Evolutionary conservation across 2,329 filamentous ascomycete species (phyloP).

Genomic region (Scolecobasidium constrictum): DNA sequence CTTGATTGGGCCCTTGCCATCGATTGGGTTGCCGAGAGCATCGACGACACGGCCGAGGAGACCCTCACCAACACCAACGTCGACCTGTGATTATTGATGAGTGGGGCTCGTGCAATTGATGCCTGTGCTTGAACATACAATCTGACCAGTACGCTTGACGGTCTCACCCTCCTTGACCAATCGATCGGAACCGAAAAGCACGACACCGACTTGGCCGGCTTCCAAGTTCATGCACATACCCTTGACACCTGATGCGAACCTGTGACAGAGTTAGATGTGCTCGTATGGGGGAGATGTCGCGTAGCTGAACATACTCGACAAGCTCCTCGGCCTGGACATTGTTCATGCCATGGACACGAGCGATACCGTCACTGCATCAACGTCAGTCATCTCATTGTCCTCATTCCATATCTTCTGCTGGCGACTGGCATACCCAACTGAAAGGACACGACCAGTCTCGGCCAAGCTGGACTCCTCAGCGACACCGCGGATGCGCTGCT

Average conservation of each 20-base stretch:
- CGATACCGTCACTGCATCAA: slow-evolving; percentile 88
- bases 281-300: slow-evolving; percentile 24
- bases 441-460: slow-evolving; percentile 97
- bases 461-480: slow-evolving; percentile 93
- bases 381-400: slow-evolving; percentile 6
- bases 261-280: slow-evolving; percentile 29
- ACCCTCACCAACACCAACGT: slow-evolving; percentile 86
- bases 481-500: slow-evolving; percentile 97
- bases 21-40: slow-evolving; percentile 97
- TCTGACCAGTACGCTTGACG: slow-evolving; percentile 98
- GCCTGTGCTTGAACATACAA: slow-evolving; percentile 53
- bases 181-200: slow-evolving; percentile 99
- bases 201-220: slow-evolving; percentile 99
- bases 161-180: slow-evolving; percentile 98
- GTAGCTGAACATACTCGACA: slow-evolving; percentile 98
- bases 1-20: slow-evolving; percentile 96
- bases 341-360: slow-evolving; percentile 98
- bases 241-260: slow-evolving; percentile 99
- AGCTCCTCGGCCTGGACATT: slow-evolving; percentile 99
- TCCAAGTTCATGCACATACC: slow-evolving; percentile 99
- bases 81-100: slow-evolving; percentile 53
- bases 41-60: slow-evolving; percentile 97
- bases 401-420: slow-evolving; percentile 17
- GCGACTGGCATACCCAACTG: slow-evolving; percentile 74
- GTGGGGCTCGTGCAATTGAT: slow-evolving; percentile 4